Conservation (phyloP, 345 rosid species). For the Erucastrum elatum region DNA sequence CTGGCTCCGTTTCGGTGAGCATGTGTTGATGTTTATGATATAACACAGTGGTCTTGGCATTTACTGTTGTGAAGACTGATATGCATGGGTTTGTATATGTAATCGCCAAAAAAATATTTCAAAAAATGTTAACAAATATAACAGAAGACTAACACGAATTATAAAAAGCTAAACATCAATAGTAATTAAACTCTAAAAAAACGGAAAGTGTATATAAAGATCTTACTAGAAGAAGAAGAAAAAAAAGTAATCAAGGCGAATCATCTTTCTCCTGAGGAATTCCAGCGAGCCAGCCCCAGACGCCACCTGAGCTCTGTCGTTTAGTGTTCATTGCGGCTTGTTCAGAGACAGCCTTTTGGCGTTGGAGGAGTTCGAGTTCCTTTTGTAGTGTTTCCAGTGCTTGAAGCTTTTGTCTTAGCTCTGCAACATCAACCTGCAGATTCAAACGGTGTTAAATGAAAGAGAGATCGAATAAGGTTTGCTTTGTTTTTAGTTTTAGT, state of each 20-base stretch:
- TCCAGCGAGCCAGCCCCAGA: constrained; percentile 99
- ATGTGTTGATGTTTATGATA: constrained; percentile 5
- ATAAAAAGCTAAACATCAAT: constrained; percentile 13
- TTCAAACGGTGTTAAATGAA: neutral
- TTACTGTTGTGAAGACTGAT: neutral
- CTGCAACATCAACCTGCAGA: constrained; percentile 94
- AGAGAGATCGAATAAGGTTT: neutral
- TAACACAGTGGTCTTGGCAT: constrained; percentile 8
- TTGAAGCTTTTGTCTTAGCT: constrained; percentile 88
- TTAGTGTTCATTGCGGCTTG: constrained; percentile 71
- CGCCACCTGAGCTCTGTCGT: constrained; percentile 81
- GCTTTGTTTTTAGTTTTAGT: neutral
- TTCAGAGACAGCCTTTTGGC: constrained; percentile 95
- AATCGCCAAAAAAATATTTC: neutral
- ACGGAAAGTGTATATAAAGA: neutral
- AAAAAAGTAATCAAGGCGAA: constrained; percentile 9
- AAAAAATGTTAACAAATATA: neutral
- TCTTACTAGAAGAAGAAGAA: neutral
- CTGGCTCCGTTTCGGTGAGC: constrained; percentile 69
- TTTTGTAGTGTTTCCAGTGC: constrained; percentile 77
- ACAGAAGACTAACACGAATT: too few species aligned
- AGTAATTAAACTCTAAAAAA: constrained; percentile 4
- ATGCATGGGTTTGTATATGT: constrained; percentile 24
- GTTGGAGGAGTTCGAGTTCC: constrained; percentile 87
- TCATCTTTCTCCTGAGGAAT: constrained; percentile 49